Conservation (phyloP, 805 yeast genomes). For the Metschnikowia corniflorae region DNA sequence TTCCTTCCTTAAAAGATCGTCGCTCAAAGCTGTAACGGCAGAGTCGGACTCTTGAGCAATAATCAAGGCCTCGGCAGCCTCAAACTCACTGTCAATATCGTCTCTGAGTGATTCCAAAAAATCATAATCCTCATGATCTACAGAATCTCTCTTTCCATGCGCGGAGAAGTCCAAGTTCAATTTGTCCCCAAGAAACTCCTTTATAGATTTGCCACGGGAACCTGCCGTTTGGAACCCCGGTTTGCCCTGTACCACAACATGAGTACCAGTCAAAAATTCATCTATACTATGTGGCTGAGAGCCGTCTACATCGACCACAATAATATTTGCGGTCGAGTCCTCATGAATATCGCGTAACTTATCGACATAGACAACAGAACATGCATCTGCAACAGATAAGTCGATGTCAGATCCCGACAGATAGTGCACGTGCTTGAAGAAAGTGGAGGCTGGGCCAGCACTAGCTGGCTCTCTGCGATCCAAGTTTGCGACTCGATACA, state of each 20-base stretch:
- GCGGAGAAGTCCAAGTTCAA: conserved; percentile 21
- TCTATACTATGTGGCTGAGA: conserved; percentile 16
- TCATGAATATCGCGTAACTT: conserved; percentile 2
- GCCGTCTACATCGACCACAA: conserved; percentile 26
- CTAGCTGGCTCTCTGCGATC: conserved; percentile 3
- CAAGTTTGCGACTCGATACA: conserved; percentile 27
- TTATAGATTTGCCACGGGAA: conserved; percentile 20
- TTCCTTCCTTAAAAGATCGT: conserved; percentile 7
- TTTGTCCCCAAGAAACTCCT: conserved; percentile 24
- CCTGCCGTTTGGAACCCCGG: conserved; percentile 26
- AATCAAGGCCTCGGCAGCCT: conserved; percentile 30
- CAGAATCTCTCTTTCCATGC: conserved; percentile 19
- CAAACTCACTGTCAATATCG: conserved; percentile 30
- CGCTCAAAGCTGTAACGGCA: conserved; percentile 21
- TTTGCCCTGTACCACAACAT: conserved; percentile 28
- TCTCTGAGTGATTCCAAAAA: conserved; percentile 7
- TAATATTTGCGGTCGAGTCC: conserved; percentile 12
- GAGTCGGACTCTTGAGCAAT: conserved; percentile 26
- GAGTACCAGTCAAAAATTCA: conserved; percentile 17
- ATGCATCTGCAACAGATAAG: conserved; percentile 11
- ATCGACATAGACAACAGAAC: conserved; percentile 13
- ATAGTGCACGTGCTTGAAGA: conserved; percentile 18
- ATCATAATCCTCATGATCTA: conserved; percentile 4
- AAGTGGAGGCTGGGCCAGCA: conserved; percentile 4
- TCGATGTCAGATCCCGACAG: conserved; percentile 14